These are phyloP conservation scores for Annulohypoxylon stygium DNA, from an alignment of 495 filamentous ascomycete genomes.

Conservation along the genomic window DNA sequence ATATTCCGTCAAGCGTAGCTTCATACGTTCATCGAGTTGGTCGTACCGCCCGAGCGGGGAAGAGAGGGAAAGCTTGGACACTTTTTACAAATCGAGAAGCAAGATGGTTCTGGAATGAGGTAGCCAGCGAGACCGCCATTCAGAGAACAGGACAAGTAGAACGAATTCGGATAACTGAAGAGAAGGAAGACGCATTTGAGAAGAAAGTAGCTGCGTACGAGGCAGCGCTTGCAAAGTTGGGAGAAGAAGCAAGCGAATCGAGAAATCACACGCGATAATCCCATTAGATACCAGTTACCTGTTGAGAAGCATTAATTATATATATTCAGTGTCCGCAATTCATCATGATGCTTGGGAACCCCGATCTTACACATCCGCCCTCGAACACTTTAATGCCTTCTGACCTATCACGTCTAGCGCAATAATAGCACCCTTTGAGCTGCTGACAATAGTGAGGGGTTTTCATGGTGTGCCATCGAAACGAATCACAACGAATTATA, in stretches of 20 bases:
- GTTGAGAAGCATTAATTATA: neutral
- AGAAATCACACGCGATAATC: conserved; percentile 13
- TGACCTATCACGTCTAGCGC: neutral
- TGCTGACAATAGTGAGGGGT: neutral
- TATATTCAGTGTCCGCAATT: neutral
- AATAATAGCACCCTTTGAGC: neutral
- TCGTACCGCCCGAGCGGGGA: conserved; percentile 87
- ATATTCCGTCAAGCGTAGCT: conserved; percentile 81
- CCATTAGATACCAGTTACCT: neutral
- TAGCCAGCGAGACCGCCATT: conserved; percentile 63
- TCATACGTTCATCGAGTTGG: conserved; percentile 95
- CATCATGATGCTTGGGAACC: neutral
- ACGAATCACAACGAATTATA: neutral
- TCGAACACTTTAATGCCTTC: neutral
- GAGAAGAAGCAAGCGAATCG: conserved; percentile 57
- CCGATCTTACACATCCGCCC: neutral
- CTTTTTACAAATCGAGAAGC: conserved; percentile 82
- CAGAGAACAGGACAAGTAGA: conserved; percentile 55
- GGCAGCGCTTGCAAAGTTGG: conserved; percentile 66
- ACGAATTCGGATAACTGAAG: conserved; percentile 61
- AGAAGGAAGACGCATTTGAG: conserved; percentile 67
- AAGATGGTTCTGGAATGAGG: conserved; percentile 86
- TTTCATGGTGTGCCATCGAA: neutral
- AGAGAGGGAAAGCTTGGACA: conserved; percentile 83
- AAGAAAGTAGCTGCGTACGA: conserved; percentile 70